Conservation (phyloP, 371 early-diverging fungal genomes). For the Phascolomyces articulosus region DNA sequence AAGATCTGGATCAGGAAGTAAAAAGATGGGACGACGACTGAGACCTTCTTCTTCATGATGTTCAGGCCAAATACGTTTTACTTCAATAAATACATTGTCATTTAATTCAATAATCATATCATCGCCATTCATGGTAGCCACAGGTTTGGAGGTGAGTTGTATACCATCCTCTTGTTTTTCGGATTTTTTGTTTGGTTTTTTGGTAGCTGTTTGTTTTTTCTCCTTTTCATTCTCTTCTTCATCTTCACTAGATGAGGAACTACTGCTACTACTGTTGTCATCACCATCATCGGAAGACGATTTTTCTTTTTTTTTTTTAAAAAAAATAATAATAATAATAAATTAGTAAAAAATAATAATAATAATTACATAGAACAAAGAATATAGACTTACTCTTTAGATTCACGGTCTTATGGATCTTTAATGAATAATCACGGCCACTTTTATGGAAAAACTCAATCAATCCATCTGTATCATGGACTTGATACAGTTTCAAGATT, state of each 20-base stretch:
- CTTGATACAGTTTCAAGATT: constrained; percentile 15
- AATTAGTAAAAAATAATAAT: not conserved
- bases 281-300: not conserved
- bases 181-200: not conserved
- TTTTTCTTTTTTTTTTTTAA: constrained; percentile 10
- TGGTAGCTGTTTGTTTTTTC: not conserved
- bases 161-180: not conserved
- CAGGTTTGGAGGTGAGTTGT: not conserved
- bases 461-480: constrained; percentile 41
- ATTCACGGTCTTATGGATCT: constrained; percentile 46
- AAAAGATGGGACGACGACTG: constrained; percentile 34
- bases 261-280: not conserved
- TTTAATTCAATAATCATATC: constrained; percentile 37
- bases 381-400: constrained; percentile 8
- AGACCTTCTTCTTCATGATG: constrained; percentile 11
- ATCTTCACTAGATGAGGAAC: not conserved
- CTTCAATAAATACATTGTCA: constrained; percentile 43
- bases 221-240: not conserved
- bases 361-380: not conserved
- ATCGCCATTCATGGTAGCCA: not conserved
- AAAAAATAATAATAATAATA: not conserved
- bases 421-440: constrained; percentile 39
- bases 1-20: constrained; percentile 50
- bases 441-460: constrained; percentile 47
- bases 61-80: constrained; percentile 21